Conservation (phyloP, 345 rosid species). For the Moringa oleifera region DNA sequence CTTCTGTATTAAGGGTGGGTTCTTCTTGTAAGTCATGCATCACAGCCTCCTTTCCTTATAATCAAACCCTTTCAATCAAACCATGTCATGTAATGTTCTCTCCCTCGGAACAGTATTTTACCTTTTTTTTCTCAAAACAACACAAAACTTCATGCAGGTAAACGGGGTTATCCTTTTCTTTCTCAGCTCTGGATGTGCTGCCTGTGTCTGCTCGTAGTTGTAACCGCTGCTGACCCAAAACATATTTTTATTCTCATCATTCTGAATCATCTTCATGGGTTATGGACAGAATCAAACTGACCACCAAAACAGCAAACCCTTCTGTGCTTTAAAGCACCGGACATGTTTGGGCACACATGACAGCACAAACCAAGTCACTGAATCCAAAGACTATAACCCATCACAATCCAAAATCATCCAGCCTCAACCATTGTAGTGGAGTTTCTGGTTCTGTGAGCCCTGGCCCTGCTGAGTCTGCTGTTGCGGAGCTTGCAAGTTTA, state of each 20-base stretch:
- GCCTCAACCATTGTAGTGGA: conserved; percentile 75
- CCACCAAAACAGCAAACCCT: conserved; percentile 29
- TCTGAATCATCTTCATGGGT: conserved; percentile 13
- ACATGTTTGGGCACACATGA: conserved; percentile 43
- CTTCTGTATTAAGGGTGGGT: conserved; percentile 14
- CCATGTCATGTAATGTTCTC: conserved; percentile 46
- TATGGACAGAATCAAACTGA: conserved; percentile 25
- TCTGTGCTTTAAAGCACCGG: conserved; percentile 19
- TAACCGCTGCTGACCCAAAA: conserved; percentile 20
- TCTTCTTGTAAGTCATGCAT: conserved; percentile 9
- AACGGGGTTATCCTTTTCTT: conserved; percentile 43
- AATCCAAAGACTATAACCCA: conserved; percentile 72
- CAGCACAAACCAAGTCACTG: conserved; percentile 75
- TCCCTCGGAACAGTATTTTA: conserved; percentile 21
- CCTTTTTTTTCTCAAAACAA: conserved; percentile 27
- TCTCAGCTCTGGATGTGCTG: conserved; percentile 52
- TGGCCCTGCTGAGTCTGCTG: conserved; percentile 77
- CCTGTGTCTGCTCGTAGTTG: conserved; percentile 23
- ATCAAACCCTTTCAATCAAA: conserved; percentile 35
- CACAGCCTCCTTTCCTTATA: conserved; percentile 2
- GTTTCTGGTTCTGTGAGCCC: conserved; percentile 75
- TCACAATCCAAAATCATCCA: conserved; percentile 21
- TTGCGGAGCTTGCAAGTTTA: conserved; percentile 59
- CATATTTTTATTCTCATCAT: conserved; percentile 26
- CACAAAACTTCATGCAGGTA: conserved; percentile 26